Percentiles rank a stretch among this genome's conserved stretches.
Conservation (phyloP, 2,329 filamentous ascomycete genomes). For the Anthostomella pinea region DNA sequence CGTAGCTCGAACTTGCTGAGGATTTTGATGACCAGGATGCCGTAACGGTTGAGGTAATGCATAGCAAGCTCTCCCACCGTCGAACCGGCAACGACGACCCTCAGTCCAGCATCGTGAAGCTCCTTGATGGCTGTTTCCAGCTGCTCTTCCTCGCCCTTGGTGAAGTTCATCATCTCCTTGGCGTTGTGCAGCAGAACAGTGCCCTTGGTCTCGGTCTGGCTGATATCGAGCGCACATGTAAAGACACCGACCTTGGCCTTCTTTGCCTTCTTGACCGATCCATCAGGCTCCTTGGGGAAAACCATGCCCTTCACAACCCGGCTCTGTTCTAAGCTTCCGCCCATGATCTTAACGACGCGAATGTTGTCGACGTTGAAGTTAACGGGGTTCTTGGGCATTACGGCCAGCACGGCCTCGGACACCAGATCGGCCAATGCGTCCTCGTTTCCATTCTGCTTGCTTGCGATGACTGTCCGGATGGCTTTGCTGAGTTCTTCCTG, state of each 20-base stretch:
- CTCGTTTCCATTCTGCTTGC: slow-evolving; percentile 94
- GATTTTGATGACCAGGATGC: slow-evolving; percentile 93
- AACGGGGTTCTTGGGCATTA: slow-evolving; percentile 89
- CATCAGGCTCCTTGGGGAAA: slow-evolving; percentile 92
- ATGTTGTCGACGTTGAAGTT: slow-evolving; percentile 99
- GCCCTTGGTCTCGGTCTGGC: slow-evolving; percentile 97
- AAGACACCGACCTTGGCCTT: slow-evolving; percentile 97
- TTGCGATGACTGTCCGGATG: slow-evolving; percentile 89
- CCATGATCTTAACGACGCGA: slow-evolving; percentile 99
- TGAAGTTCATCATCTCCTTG: slow-evolving; percentile 98
- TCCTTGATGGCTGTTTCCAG: slow-evolving; percentile 92
- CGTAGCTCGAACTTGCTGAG: slow-evolving; percentile 98
- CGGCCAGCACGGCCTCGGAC: slow-evolving; percentile 78
- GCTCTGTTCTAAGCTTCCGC: slow-evolving; percentile 90
- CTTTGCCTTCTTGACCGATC: slow-evolving; percentile 81
- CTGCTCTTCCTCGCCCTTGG: slow-evolving; percentile 91
- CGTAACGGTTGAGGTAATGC: slow-evolving; percentile 97
- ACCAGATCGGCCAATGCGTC: slow-evolving; percentile 84
- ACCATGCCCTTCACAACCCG: slow-evolving; percentile 97
- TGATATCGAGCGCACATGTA: slow-evolving; percentile 92
- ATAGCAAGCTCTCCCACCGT: slow-evolving; percentile 94
- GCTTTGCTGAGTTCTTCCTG: slow-evolving; percentile 89
- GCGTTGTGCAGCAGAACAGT: slow-evolving; percentile 96
- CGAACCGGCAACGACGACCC: slow-evolving; percentile 87
- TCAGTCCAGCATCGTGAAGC: slow-evolving; percentile 86